These are phyloP conservation scores for Trichoderma asperellum DNA, from an alignment of 2,329 filamentous ascomycete species.

Conservation along the genomic window DNA sequence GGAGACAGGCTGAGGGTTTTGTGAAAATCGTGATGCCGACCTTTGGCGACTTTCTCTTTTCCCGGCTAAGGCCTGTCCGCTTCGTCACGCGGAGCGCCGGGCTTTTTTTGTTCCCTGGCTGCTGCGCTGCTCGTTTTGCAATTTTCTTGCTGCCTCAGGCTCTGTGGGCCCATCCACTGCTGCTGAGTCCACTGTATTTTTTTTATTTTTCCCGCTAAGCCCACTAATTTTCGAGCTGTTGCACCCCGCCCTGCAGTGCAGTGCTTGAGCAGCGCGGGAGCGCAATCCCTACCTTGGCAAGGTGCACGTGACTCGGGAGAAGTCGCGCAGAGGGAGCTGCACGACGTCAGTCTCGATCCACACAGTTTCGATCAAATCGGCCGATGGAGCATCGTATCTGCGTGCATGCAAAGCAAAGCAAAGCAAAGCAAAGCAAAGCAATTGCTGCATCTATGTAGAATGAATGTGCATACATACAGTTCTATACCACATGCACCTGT, in stretches of 20 bases:
- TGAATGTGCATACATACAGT: no score
- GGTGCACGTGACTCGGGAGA: constrained; percentile 27
- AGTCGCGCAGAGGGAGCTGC: constrained; percentile 2
- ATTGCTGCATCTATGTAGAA: not conserved
- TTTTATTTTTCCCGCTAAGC: not conserved
- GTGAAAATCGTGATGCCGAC: constrained; percentile 51
- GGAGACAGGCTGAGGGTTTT: constrained; percentile 48
- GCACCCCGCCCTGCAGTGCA: not conserved
- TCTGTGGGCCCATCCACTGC: not conserved
- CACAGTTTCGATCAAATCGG: not conserved
- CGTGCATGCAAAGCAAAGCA: no score
- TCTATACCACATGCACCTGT: not conserved
- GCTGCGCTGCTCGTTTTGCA: not conserved
- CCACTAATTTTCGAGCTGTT: constrained; percentile 4
- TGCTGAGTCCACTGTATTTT: not conserved
- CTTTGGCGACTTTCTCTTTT: constrained; percentile 23
- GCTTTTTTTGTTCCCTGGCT: constrained; percentile 20
- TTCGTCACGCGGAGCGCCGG: constrained; percentile 19
- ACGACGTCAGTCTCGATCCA: constrained; percentile 13
- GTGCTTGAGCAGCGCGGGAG: not conserved
- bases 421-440: not conserved
- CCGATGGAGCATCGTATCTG: not conserved
- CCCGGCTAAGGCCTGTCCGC: constrained; percentile 32
- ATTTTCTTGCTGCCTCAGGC: constrained; percentile 38
- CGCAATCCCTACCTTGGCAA: not conserved